Evolutionary conservation across 2,329 filamentous ascomycete genomes (phyloP).

Genomic region (Venturia oleaginea): DNA sequence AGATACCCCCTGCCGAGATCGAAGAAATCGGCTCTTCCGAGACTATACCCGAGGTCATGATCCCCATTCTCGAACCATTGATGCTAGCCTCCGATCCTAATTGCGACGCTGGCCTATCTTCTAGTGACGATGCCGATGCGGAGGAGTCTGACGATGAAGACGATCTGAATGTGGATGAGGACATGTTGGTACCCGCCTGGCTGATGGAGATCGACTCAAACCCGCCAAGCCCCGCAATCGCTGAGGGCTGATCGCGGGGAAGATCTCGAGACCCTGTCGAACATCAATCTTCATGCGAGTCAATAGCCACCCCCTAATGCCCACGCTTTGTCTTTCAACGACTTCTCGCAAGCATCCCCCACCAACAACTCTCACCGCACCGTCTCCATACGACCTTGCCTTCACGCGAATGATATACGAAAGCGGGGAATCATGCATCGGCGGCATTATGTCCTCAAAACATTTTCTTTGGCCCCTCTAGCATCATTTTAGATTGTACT

Average conservation of each 20-base stretch:
- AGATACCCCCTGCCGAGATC: constrained; percentile 24
- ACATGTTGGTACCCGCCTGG: constrained; percentile 10
- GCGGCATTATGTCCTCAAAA: not conserved
- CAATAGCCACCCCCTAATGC: not conserved
- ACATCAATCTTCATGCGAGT: not conserved
- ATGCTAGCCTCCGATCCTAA: not conserved
- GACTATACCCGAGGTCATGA: not conserved
- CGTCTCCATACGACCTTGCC: too few relatives aligned
- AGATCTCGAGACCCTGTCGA: not conserved
- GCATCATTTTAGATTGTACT: not conserved
- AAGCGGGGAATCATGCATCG: not conserved
- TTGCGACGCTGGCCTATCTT: not conserved
- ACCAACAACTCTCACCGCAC: not conserved
- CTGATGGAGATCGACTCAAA: constrained; percentile 12
- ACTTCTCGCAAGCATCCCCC: not conserved
- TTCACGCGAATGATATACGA: not conserved
- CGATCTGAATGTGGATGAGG: not conserved
- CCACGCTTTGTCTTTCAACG: not conserved
- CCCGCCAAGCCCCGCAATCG: not conserved
- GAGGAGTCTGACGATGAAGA: not conserved
- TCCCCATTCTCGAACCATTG: not conserved
- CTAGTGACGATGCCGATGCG: not conserved
- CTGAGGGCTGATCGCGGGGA: not conserved
- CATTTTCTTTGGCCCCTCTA: not conserved
- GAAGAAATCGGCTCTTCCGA: constrained; percentile 9